Conservation (phyloP, 352 stramenopile genomes). For the Phytophthora ramorum region DNA sequence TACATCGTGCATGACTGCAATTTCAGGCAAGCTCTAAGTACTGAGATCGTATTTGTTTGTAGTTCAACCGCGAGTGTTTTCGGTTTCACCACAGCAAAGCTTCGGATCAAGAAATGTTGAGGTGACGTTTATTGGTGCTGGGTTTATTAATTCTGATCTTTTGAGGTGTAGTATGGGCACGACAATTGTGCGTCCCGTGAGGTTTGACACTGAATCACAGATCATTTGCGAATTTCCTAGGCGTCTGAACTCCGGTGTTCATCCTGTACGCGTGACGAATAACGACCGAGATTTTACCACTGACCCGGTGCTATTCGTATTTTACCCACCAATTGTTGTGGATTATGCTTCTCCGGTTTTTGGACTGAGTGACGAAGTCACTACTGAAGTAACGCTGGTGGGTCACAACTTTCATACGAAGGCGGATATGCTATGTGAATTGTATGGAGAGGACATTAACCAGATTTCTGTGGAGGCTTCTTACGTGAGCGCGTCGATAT, state of each 20-base stretch:
- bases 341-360: slow-evolving; percentile 30
- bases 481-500: slow-evolving; percentile 10
- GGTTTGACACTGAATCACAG: slow-evolving; percentile 23
- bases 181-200: slow-evolving; percentile 5
- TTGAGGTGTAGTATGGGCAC: slow-evolving; percentile 38
- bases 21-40: not conserved
- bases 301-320: slow-evolving; percentile 17
- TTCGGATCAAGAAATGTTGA: slow-evolving; percentile 14
- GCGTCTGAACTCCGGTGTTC: slow-evolving; percentile 16
- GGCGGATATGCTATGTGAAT: slow-evolving; percentile 27
- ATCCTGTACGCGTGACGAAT: slow-evolving; percentile 38
- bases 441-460: slow-evolving; percentile 6
- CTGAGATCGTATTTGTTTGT: slow-evolving; percentile 2
- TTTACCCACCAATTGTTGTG: slow-evolving; percentile 22
- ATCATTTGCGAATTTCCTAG: slow-evolving; percentile 35
- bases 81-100: slow-evolving; percentile 26
- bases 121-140: slow-evolving; percentile 29
- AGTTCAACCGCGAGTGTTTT: slow-evolving; percentile 38
- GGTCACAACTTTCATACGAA: slow-evolving; percentile 40
- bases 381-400: slow-evolving; percentile 26
- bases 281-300: slow-evolving; percentile 52
- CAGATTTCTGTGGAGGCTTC: not conserved
- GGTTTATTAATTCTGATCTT: slow-evolving; percentile 37
- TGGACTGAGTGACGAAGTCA: slow-evolving; percentile 16
- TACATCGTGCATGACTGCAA: not conserved